Conservation (phyloP, 1,139 yeast species). For the Geotrichum restrictum region DNA sequence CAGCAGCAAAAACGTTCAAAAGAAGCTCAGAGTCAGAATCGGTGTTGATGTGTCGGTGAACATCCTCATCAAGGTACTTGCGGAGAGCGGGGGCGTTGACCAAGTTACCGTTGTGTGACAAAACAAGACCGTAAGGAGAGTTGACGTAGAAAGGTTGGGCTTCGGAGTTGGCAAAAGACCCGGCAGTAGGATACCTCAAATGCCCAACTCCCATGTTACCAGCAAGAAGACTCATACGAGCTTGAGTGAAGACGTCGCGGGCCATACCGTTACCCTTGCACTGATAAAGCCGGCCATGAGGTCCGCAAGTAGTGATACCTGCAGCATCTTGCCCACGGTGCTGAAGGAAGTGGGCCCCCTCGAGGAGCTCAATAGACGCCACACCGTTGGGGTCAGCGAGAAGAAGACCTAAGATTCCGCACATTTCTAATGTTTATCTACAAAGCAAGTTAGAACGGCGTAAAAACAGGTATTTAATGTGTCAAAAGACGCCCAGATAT, state of each 20-base stretch:
- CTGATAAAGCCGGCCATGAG: slow-evolving; percentile 89
- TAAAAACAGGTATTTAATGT: too few species aligned
- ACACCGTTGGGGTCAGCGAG: slow-evolving; percentile 67
- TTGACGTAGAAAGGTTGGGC: slow-evolving; percentile 99
- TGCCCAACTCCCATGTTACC: slow-evolving; percentile 97
- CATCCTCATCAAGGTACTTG: slow-evolving; percentile 81
- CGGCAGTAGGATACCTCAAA: slow-evolving; percentile 95
- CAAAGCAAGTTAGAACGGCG: slow-evolving; percentile 6
- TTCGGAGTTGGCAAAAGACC: slow-evolving; percentile 93
- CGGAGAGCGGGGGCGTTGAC: slow-evolving; percentile 79
- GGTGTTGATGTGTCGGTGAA: slow-evolving; percentile 95
- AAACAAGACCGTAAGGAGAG: slow-evolving; percentile 87
- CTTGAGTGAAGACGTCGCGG: slow-evolving; percentile 87
- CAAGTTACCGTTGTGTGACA: slow-evolving; percentile 92
- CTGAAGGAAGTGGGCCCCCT: slow-evolving; percentile 89
- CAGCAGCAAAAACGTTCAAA: slow-evolving; percentile 85
- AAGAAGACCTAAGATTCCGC: slow-evolving; percentile 90
- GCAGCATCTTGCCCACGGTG: slow-evolving; percentile 99
- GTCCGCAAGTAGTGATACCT: slow-evolving; percentile 96
- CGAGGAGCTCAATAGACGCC: slow-evolving; percentile 87
- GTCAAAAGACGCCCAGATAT: too few species aligned
- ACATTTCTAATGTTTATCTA: slow-evolving; percentile 42
- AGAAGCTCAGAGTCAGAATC: slow-evolving; percentile 92
- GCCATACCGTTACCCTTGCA: slow-evolving; percentile 99
- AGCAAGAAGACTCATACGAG: slow-evolving; percentile 68